A percentile compares a stretch with the other conserved stretches of the same genome.
Conservation (phyloP, 2,329 filamentous ascomycete genomes). For the Cryphonectria japonica region DNA sequence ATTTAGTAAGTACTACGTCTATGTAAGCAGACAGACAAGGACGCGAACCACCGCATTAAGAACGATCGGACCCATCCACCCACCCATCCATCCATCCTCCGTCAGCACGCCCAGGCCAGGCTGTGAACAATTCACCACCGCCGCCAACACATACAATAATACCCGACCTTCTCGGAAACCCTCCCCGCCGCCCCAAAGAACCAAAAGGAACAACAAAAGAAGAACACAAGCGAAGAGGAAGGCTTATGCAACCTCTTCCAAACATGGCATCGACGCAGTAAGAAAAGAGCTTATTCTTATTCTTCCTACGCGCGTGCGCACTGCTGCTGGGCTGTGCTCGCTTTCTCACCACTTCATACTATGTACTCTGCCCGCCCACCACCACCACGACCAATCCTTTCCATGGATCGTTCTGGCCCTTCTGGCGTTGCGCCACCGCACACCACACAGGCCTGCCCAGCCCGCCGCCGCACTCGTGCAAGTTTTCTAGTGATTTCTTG, state of each 20-base stretch:
- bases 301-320: background rate
- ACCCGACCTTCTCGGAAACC: background rate
- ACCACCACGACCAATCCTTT: no score
- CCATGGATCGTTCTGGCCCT: background rate
- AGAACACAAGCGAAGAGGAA: background rate
- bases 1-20: background rate
- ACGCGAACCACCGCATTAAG: background rate
- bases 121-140: no score
- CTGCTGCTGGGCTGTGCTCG: background rate
- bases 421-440: background rate
- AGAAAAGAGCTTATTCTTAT: constrained; percentile 3
- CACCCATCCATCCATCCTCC: background rate
- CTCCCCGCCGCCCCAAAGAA: background rate
- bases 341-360: no score
- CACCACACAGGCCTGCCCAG: background rate
- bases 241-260: background rate
- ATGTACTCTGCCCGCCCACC: background rate
- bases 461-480: background rate
- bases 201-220: background rate
- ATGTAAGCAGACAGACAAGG: background rate
- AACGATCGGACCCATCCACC: background rate
- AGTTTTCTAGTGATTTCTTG: background rate
- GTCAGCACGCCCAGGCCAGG: no score
- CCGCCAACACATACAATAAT: no score
- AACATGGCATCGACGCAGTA: background rate